phyloP scores from a whole-genome alignment of 345 rosid species.

The Diplotaxis tenuifolia region DNA sequence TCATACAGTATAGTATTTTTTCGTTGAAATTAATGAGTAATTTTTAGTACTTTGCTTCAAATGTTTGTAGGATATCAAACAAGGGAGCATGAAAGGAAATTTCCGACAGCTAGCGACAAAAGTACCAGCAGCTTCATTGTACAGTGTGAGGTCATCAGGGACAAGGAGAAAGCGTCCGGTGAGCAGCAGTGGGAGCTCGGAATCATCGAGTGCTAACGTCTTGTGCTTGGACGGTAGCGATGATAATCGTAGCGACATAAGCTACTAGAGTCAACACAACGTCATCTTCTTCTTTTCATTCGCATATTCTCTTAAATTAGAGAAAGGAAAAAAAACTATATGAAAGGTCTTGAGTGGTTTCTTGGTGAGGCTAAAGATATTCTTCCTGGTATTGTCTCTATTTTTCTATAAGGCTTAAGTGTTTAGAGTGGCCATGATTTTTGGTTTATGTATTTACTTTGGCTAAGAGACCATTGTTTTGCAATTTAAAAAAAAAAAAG shows the following conservation, averaged over 20 bases:
- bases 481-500: background rate
- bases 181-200: conserved; percentile 72
- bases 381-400: background rate
- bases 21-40: background rate
- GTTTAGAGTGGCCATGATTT: background rate
- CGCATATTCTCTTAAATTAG: background rate
- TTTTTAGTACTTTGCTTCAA: background rate
- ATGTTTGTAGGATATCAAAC: conserved; percentile 52
- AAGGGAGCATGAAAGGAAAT: conserved; percentile 58
- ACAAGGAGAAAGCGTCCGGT: conserved; percentile 47
- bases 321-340: background rate
- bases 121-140: conserved; percentile 59
- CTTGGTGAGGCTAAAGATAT: background rate
- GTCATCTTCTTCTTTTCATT: background rate
- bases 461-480: background rate
- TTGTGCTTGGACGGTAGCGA: conserved; percentile 48
- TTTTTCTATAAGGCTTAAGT: background rate
- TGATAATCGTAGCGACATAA: conserved; percentile 31
- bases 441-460: background rate
- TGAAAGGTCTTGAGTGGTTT: background rate
- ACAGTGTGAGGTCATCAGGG: conserved; percentile 54
- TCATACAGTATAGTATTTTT: background rate
- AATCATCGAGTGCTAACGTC: conserved; percentile 60
- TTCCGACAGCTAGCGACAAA: conserved; percentile 54
- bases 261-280: conserved; percentile 4